Percentiles rank a stretch among this genome's conserved stretches.
Conservation (phyloP, 73 alveolate genomes). For the Paramecium octaurelia region DNA sequence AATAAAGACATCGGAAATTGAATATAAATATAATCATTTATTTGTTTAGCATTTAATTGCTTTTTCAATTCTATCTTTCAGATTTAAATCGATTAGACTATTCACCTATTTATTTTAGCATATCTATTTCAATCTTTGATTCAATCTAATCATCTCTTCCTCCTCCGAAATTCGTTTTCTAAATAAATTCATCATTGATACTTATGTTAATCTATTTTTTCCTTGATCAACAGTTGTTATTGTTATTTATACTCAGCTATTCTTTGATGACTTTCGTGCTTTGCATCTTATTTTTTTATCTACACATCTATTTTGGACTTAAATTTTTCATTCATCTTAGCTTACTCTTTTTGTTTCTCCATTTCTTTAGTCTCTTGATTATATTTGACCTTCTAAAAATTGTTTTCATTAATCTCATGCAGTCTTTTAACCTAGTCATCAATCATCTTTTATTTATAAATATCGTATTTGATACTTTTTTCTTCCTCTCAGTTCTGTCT, state of each 20-base stretch:
- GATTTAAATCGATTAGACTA: neutral
- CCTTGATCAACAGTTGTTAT: neutral
- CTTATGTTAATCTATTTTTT: neutral
- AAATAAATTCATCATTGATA: neutral
- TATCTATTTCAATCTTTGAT: neutral
- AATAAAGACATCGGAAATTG: neutral
- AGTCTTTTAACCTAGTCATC: neutral
- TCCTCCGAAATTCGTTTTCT: neutral
- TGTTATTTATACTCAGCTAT: neutral
- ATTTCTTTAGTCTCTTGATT: neutral
- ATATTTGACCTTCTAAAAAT: neutral
- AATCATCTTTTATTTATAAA: neutral
- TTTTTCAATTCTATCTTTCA: neutral
- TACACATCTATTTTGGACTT: neutral
- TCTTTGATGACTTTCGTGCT: neutral
- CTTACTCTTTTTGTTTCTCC: neutral
- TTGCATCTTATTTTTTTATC: neutral
- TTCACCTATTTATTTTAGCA: neutral
- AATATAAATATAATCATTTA: neutral
- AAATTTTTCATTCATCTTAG: neutral
- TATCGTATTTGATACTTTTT: neutral
- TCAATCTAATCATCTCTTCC: neutral
- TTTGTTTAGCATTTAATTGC: neutral
- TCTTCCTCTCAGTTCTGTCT: neutral
- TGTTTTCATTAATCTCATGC: neutral